Evolutionary conservation across 148 eudicot genomes (phyloP).

Genomic region (Rhododendron williamsianum): DNA sequence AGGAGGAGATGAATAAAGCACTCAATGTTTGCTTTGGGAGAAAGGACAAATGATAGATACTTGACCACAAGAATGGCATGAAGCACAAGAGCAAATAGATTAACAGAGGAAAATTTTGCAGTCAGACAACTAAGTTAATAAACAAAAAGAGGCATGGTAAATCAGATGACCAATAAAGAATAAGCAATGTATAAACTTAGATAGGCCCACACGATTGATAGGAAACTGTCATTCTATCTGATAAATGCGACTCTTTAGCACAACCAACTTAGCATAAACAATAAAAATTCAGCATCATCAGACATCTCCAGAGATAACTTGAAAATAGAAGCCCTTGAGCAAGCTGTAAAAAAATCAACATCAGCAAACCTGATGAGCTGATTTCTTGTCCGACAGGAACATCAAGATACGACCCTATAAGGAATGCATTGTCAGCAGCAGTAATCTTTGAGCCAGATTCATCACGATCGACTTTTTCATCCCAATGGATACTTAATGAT

Average conservation of each 20-base stretch:
- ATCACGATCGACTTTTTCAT: slow-evolving; percentile 70
- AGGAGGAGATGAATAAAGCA: neutral
- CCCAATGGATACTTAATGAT: slow-evolving; percentile 53
- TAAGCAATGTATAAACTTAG: neutral
- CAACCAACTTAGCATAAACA: neutral
- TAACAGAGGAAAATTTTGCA: neutral
- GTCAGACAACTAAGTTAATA: neutral
- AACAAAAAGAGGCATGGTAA: neutral
- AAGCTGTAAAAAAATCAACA: neutral
- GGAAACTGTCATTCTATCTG: neutral
- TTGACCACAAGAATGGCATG: neutral
- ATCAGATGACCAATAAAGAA: neutral
- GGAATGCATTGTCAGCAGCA: slow-evolving; percentile 56
- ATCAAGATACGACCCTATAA: slow-evolving; percentile 88
- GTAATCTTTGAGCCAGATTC: slow-evolving; percentile 49
- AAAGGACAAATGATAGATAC: neutral
- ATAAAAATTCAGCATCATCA: neutral
- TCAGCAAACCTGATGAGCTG: slow-evolving; percentile 56
- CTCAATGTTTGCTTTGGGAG: neutral
- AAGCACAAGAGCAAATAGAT: neutral
- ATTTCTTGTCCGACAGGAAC: slow-evolving; percentile 97
- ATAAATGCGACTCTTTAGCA: neutral
- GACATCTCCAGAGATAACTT: neutral
- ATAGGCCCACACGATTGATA: neutral
- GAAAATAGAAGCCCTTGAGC: neutral